These are phyloP conservation scores for Trametes cinnabarina DNA, from an alignment of 768 basidiomycete species.

Conservation along the genomic window DNA sequence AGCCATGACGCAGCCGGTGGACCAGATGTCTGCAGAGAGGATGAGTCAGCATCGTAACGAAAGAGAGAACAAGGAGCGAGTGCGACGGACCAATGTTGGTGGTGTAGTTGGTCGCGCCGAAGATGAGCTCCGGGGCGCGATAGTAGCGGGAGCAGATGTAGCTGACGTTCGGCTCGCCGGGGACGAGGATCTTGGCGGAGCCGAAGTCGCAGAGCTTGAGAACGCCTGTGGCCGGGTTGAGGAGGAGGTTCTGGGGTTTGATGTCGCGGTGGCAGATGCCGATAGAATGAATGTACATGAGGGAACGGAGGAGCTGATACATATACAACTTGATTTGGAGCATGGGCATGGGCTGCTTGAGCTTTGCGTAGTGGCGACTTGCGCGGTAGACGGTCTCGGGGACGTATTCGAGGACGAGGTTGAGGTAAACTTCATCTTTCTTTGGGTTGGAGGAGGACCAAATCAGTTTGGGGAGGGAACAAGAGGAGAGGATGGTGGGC, in stretches of 20 bases:
- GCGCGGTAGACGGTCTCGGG: conserved; percentile 99
- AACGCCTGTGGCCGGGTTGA: conserved; percentile 95
- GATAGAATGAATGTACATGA: conserved; percentile 99
- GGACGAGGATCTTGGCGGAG: conserved; percentile 96
- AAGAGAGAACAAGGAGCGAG: background rate
- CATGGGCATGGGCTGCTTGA: conserved; percentile 99
- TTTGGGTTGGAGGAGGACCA: conserved; percentile 34
- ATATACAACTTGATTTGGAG: conserved; percentile 99
- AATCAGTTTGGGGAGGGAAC: conserved; percentile 17
- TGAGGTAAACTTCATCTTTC: conserved; percentile 99
- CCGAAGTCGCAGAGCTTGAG: conserved; percentile 99
- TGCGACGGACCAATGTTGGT: conserved; percentile 88
- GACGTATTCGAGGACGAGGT: conserved; percentile 98
- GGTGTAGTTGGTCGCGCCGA: conserved; percentile 99
- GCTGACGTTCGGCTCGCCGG: conserved; percentile 98
- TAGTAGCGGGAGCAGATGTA: conserved; percentile 99
- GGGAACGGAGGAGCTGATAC: conserved; percentile 97
- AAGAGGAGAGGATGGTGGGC: conserved; percentile 1
- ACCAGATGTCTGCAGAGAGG: conserved; percentile 83
- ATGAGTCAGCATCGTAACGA: background rate
- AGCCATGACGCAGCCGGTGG: conserved; percentile 99
- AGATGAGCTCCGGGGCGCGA: conserved; percentile 98
- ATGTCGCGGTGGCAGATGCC: conserved; percentile 99
- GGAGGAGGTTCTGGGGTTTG: conserved; percentile 97
- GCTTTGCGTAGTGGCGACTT: conserved; percentile 97